These are phyloP conservation scores for Aspergillus viridinutans DNA, from an alignment of 2,329 filamentous ascomycete genomes.

Conservation along the genomic window DNA sequence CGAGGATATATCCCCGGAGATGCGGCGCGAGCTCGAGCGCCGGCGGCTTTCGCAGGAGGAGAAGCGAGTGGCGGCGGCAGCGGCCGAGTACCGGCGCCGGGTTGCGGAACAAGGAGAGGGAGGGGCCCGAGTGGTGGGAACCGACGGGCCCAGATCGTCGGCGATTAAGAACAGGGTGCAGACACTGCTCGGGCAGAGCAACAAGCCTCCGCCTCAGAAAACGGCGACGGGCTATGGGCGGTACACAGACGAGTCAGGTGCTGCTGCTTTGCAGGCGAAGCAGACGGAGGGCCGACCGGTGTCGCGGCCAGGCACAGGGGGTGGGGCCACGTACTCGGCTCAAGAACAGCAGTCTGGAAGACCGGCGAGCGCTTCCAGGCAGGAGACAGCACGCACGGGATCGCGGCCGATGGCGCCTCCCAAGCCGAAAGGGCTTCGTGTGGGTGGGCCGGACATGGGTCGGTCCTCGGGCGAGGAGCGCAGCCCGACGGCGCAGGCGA, in stretches of 20 bases:
- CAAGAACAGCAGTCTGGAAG: constrained; percentile 7
- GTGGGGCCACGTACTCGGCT: constrained; percentile 16
- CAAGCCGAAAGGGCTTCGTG: constrained; percentile 58
- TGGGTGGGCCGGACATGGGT: constrained; percentile 31
- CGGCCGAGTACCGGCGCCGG: constrained; percentile 78
- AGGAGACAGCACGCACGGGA: constrained; percentile 22
- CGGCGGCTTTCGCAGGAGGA: constrained; percentile 80
- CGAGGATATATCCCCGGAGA: constrained; percentile 76
- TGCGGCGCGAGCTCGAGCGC: constrained; percentile 84
- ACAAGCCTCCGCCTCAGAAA: constrained; percentile 55
- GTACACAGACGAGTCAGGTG: constrained; percentile 58
- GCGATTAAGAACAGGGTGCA: constrained; percentile 91
- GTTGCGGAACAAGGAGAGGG: constrained; percentile 60
- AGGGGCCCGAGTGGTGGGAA: constrained; percentile 39
- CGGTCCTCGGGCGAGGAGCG: constrained; percentile 15
- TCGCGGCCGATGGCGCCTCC: constrained; percentile 54
- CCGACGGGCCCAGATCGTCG: constrained; percentile 61
- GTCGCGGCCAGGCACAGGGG: constrained; percentile 19
- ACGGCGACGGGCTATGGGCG: constrained; percentile 89
- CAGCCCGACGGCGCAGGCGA: constrained; percentile 24
- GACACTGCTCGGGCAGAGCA: constrained; percentile 72
- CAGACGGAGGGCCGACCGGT: constrained; percentile 23
- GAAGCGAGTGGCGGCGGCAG: constrained; percentile 79
- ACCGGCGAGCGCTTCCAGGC: constrained; percentile 13
- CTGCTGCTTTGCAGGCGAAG: constrained; percentile 39